A percentile compares a stretch with the other conserved stretches of the same genome.
phyloP scores from a whole-genome alignment of 78 protist species.

The Isochrysis galbana region DNA sequence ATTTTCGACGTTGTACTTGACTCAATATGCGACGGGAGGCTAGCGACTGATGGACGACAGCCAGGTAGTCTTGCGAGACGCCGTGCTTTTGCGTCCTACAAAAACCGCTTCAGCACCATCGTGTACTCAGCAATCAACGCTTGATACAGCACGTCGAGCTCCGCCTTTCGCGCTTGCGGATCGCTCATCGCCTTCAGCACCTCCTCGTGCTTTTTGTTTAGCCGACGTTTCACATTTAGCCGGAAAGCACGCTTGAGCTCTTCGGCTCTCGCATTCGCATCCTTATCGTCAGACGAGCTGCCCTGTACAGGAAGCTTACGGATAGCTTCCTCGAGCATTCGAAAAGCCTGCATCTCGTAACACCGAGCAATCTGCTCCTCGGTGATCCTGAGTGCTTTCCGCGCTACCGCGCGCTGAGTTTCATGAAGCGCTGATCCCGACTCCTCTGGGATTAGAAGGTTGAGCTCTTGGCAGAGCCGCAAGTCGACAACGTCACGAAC shows the following conservation, averaged over 20 bases:
- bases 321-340: not conserved
- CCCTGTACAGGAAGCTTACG: not conserved
- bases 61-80: too few species aligned
- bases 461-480: not conserved
- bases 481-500: not conserved
- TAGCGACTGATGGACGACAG: too few species aligned
- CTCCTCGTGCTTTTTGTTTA: not conserved
- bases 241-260: not conserved
- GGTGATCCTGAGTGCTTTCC: not conserved
- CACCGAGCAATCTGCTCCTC: not conserved
- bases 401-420: not conserved
- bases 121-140: not conserved
- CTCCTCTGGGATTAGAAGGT: not conserved
- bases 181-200: not conserved
- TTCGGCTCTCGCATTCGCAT: not conserved
- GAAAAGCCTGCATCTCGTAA: not conserved
- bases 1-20: too few species aligned
- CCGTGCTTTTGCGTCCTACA: too few species aligned
- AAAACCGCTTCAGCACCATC: not conserved
- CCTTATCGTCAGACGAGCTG: too few species aligned
- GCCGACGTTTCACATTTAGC: not conserved
- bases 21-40: too few species aligned
- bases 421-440: not conserved
- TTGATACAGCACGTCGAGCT: not conserved
- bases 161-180: not conserved